Evolutionary conservation across 345 rosid genomes (phyloP).

Genomic region (Iberis pinnata): DNA sequence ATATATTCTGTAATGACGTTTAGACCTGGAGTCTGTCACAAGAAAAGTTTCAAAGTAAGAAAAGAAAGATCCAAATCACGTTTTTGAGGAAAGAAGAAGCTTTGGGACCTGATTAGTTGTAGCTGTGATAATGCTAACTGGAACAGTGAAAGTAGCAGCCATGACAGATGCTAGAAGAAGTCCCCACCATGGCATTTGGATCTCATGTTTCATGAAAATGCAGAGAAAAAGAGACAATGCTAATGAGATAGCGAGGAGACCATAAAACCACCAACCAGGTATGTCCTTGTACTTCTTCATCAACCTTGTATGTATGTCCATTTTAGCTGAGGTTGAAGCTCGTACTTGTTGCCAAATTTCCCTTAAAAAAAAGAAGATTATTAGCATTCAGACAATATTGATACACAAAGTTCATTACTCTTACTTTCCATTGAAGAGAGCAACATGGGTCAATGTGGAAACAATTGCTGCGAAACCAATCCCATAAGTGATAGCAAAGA

Average conservation of each 20-base stretch:
- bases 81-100: neutral
- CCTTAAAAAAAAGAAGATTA: conserved; percentile 26
- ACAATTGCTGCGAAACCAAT: conserved; percentile 54
- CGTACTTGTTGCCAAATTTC: conserved; percentile 39
- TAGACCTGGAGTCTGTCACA: conserved; percentile 42
- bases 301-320: conserved; percentile 54
- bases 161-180: conserved; percentile 45
- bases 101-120: conserved; percentile 44
- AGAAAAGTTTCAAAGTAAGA: neutral
- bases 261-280: conserved; percentile 56
- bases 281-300: conserved; percentile 53
- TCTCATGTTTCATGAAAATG: conserved; percentile 41
- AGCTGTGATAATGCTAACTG: conserved; percentile 51
- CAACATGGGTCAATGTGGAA: conserved; percentile 47
- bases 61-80: neutral
- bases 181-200: conserved; percentile 76
- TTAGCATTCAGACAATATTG: too few species aligned
- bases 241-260: conserved; percentile 31
- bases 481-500: conserved; percentile 50
- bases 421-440: conserved; percentile 59
- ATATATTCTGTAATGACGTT: conserved; percentile 55
- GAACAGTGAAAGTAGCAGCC: conserved; percentile 46
- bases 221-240: conserved; percentile 41
- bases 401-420: conserved; percentile 20
- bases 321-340: conserved; percentile 40